Percentiles rank a stretch among this genome's conserved stretches.
phyloP scores from a whole-genome alignment of 2,329 filamentous ascomycete genomes.

The Byssochlamys sp. region DNA sequence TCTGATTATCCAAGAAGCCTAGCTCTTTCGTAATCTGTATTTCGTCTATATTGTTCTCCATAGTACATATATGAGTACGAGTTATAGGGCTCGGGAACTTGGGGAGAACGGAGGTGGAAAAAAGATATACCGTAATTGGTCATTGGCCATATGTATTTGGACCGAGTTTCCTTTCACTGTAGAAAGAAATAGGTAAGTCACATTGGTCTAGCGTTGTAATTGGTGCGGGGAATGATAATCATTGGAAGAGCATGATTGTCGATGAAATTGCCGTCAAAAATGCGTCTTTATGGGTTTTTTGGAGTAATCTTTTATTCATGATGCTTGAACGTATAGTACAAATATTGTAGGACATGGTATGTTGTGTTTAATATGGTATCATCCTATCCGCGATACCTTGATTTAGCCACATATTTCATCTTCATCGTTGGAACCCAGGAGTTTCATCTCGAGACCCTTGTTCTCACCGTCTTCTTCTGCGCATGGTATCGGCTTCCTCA shows the following conservation, averaged over 20 bases:
- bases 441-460: not conserved
- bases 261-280: not conserved
- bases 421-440: not conserved
- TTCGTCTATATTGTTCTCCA: not conserved
- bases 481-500: not conserved
- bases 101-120: not conserved
- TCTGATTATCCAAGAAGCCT: constrained; percentile 1
- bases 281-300: too few relatives aligned
- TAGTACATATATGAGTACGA: not conserved
- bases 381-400: not conserved
- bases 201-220: too few relatives aligned
- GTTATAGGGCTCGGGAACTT: not conserved
- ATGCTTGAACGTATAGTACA: not conserved
- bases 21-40: not conserved
- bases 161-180: not conserved
- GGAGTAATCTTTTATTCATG: not conserved
- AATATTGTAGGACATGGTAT: not conserved
- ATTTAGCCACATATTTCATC: not conserved
- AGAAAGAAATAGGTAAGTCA: too few relatives aligned
- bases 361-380: not conserved
- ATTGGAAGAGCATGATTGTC: too few relatives aligned
- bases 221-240: too few relatives aligned
- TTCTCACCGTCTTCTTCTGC: not conserved
- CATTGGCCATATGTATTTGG: not conserved
- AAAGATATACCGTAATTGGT: not conserved